Percentiles rank a stretch among this genome's conserved stretches.
phyloP scores from a whole-genome alignment of 202 grass and related monocot species.

The Cymbopogon flexuosus region DNA sequence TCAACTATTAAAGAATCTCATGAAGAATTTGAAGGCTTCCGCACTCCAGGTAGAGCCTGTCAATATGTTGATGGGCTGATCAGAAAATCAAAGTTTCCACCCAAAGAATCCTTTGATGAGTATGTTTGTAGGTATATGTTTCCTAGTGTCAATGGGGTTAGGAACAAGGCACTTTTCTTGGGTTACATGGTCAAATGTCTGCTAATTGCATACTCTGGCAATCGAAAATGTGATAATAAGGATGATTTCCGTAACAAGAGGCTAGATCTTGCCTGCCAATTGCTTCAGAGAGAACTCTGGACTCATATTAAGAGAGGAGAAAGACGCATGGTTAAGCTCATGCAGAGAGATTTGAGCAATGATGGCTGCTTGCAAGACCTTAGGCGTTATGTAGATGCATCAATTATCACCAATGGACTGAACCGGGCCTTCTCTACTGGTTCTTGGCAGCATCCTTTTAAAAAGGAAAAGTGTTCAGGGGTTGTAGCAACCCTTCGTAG shows the following conservation, averaged over 20 bases:
- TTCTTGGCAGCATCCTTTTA: slow-evolving; percentile 67
- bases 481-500: slow-evolving; percentile 67
- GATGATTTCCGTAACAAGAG: slow-evolving; percentile 95
- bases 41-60: slow-evolving; percentile 37
- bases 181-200: slow-evolving; percentile 87
- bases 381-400: slow-evolving; percentile 54
- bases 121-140: slow-evolving; percentile 64
- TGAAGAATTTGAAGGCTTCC: slow-evolving; percentile 60
- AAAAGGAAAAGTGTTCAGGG: slow-evolving; percentile 52
- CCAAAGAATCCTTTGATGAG: slow-evolving; percentile 62
- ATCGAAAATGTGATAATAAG: slow-evolving; percentile 76
- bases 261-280: slow-evolving; percentile 50
- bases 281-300: slow-evolving; percentile 65
- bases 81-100: slow-evolving; percentile 63
- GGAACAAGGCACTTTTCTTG: slow-evolving; percentile 64
- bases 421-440: slow-evolving; percentile 78
- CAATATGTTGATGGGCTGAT: slow-evolving; percentile 53
- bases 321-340: slow-evolving; percentile 56
- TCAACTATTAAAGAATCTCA: slow-evolving; percentile 57
- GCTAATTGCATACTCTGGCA: slow-evolving; percentile 55
- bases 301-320: slow-evolving; percentile 43
- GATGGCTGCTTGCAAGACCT: slow-evolving; percentile 50
- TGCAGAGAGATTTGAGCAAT: slow-evolving; percentile 72
- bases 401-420: slow-evolving; percentile 76
- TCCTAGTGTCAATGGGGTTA: slow-evolving; percentile 46